Evolutionary conservation across 192 early-diverging fungal species (phyloP), one percentile per base, ranked within the genome.

Genomic region (Entrophospora sp.): DNA sequence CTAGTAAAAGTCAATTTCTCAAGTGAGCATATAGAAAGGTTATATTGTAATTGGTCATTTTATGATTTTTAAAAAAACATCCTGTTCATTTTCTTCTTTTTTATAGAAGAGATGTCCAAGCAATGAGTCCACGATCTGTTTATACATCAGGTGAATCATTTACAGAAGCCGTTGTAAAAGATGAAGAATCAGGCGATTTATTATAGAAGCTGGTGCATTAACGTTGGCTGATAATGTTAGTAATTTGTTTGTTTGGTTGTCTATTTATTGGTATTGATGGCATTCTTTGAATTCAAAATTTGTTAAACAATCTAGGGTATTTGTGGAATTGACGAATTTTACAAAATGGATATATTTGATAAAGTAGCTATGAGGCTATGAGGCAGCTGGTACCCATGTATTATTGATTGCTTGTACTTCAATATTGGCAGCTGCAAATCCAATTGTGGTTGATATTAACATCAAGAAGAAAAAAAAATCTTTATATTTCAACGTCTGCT

Each of bases 321-420:
- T 63, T 97, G 95, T 68, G 92, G 90, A 68, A 98, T 98, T 64
- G 96, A 98, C 74, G 95, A 98, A 72, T 98, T 98, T 75, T 94
- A 98, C 74, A 98, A 98, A 79, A 98, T 98, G 96, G 92, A 96
- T 45, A 68, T 93, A 8, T 79, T 78, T 43, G 96, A 98, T 78
- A 95, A 96, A 73, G 94, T 97, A n/a, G 94, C 96, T 28, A 98
- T 84, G 96, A 98, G 77, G 96, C 95, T 9, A 98, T 98, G 96
- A 95, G 97, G 75, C 96, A 73, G 95, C 95, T 34, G 93, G 95
- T 42, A 95, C 95, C 69, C 95, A 97, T 66, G 92, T 93, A 31
- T 91, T 91, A 30, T 78, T 97, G 52, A 97, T 95, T 72, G 95
- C 95, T 3, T 86, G 95, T 44, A 93, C 94, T 6, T 91, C 91